Base-by-base conservation (phyloP, 306 rosid genomes). In the Ziziphus jujuba region DNA sequence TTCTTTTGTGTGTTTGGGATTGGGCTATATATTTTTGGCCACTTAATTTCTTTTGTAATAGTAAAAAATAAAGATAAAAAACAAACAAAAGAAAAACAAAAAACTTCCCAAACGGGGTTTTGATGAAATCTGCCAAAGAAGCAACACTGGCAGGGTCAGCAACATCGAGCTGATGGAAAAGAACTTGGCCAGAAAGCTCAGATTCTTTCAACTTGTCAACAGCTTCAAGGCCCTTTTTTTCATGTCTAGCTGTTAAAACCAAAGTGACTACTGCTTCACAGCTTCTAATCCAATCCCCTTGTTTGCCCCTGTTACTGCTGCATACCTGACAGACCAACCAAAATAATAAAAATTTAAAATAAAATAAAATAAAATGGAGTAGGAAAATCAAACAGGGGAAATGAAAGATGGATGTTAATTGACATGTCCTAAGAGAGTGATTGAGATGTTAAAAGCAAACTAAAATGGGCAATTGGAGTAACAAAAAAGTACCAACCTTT, bases 141-240 rank as follows among this genome's bases (percentile, higher is more conserved):
- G 65, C 23, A 23, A 69, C n/a, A n/a, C n/a, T 76, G 3, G 52
- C 22, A 56, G 84, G 62, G 3, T 77, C 63, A 17, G 72, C 52
- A 44, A 81, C 82, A 65, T 81, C 82, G 36, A 77, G 86, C 74
- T 74, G 74, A 61, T 77, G 80, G 62, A 77, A 81, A 21, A 71
- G 13, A 20, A 79, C 59, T n/a, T 56, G 56, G 0, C 45, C 72
- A 17, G 82, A 55, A 24, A 69, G 54, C 6, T 71, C 71, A 58
- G 10, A n/a, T 23, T 59, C 58, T n/a, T n/a, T n/a, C 21, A 81
- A 12, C 47, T 65, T 61, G 5, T 81, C 75, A 60, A 77, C 60
- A 31, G 82, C 85, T 64, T 81, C 75, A 40, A 71, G 49, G 28
- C 84, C 84, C 19, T 48, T 72, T 47, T 56, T 72, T 47, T 61